Percentiles rank a stretch among this genome's conserved stretches.
Conservation (phyloP, 129 eudicot species). For the Flaveria ramosissima region DNA sequence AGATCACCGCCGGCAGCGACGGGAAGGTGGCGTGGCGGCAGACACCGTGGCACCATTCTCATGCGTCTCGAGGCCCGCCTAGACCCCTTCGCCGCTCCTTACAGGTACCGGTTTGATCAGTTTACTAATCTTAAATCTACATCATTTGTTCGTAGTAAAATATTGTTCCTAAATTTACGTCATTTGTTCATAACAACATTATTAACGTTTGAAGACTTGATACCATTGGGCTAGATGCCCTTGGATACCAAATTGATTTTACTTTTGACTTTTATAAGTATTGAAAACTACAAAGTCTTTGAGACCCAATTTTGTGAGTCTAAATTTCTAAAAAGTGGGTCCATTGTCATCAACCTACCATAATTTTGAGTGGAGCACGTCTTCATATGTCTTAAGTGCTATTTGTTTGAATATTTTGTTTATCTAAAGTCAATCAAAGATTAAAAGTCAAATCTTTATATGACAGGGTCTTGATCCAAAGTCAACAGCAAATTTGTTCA, state of each 20-base stretch:
- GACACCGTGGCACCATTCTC: slow-evolving; percentile 96
- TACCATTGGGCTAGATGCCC: too few species aligned
- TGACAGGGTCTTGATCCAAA: slow-evolving; percentile 93
- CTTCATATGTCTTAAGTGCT: slow-evolving; percentile 16
- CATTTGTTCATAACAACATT: too few species aligned
- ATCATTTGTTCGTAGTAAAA: too few species aligned
- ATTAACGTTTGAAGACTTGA: too few species aligned
- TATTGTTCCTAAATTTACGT: too few species aligned
- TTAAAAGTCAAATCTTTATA: slow-evolving; percentile 29
- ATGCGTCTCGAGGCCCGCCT: slow-evolving; percentile 90
- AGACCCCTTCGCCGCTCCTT: slow-evolving; percentile 94
- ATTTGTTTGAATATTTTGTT: slow-evolving; percentile 5
- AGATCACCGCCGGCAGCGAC: slow-evolving; percentile 90
- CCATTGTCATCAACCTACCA: slow-evolving; percentile 30
- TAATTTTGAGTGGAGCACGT: slow-evolving; percentile 32
- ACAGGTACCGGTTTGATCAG: slow-evolving; percentile 51
- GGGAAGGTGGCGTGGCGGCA: slow-evolving; percentile 98
- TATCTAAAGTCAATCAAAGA: slow-evolving; percentile 24
- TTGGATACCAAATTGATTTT: neutral
- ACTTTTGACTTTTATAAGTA: slow-evolving; percentile 27
- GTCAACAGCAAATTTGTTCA: slow-evolving; percentile 75
- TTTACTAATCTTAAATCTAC: too few species aligned
- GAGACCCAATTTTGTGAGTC: neutral
- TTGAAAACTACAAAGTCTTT: slow-evolving; percentile 23
- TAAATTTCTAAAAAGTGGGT: slow-evolving; percentile 30